A percentile compares a stretch with the other conserved stretches of the same genome.
These are phyloP conservation scores for Nitzschia sp. DNA, from an alignment of 108 stramenopile species.

Conservation along the genomic window DNA sequence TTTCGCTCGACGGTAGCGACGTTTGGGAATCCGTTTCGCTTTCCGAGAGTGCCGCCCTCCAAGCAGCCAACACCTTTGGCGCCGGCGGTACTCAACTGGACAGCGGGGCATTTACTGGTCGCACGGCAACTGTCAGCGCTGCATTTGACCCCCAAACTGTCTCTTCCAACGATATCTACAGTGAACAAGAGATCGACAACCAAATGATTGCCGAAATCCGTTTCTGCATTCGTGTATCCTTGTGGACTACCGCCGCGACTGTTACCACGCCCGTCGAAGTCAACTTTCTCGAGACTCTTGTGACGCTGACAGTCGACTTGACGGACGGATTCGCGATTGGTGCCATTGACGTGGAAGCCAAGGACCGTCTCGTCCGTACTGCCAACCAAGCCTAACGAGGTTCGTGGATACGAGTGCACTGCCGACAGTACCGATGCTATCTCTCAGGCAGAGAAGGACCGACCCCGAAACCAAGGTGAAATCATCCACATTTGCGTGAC, in stretches of 20 bases:
- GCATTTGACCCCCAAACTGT: background rate
- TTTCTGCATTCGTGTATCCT: constrained; percentile 6
- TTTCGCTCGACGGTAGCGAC: background rate
- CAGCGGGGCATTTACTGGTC: background rate
- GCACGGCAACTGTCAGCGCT: background rate
- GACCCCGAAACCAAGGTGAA: constrained; percentile 11
- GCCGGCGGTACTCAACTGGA: background rate
- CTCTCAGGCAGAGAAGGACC: background rate
- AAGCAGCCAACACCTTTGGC: background rate
- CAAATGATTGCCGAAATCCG: background rate
- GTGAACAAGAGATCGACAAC: background rate
- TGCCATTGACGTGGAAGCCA: constrained; percentile 1
- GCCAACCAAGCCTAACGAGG: constrained; percentile 4
- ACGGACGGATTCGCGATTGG: constrained; percentile 7
- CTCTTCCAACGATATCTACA: background rate
- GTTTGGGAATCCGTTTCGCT: background rate
- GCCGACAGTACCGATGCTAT: background rate
- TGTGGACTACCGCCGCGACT: background rate
- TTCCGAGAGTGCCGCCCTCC: background rate
- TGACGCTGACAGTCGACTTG: constrained; percentile 18
- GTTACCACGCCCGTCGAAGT: constrained; percentile 16
- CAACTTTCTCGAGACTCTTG: constrained; percentile 23
- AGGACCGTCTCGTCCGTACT: constrained; percentile 12
- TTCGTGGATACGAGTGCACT: constrained; percentile 16
- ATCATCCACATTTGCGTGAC: constrained; percentile 15